Base-by-base conservation (phyloP, 768 basidiomycete genomes). In the Pleurotus eryngii region DNA sequence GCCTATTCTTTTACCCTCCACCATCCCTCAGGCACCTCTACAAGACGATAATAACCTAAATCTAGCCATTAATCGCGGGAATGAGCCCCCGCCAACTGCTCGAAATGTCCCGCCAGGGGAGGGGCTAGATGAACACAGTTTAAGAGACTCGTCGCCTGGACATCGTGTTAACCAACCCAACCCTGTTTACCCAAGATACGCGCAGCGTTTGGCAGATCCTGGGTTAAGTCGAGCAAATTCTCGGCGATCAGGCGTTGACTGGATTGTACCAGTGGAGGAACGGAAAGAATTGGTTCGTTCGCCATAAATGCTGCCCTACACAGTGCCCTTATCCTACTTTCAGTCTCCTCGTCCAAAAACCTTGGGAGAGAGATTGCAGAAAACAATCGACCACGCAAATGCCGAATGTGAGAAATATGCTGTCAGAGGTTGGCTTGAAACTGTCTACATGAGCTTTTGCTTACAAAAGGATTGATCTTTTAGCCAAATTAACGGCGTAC, bases 321-420 rank as follows among this genome's bases (percentile, higher is more conserved):
- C 35, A 18, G 17, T 56, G 17, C 48, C 15, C 53, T 53, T 7
- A 30, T 30, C n/a, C 0, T 4, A 5, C 7, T 18, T 11, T 9
- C 50, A 63, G 63, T 40, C 60, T 30, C 37, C 59, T 47, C 62
- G 62, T 22, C 51, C 68, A 26, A 74, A 63, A 56, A 81, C 79
- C 0, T 67, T 85, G 0, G 73, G 74, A 7, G 80, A 85, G 51
- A 78, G 87, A 3, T 66, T 90, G 3, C 43, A 72, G 15, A 82
- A 83, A 3, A 89, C 85, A 0, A 65, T 88, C 2, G 59, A 70
- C 0, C 66, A 72, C 2, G 87, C 87, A 1, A 63, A 63, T 5
- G 11, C n/a, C 0, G 80, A 85, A 62, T 75, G 74, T 55, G 66
- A 69, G 20, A 83, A 79, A 55, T 82, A 76, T 56, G 73, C 74